Base-by-base conservation (phyloP, 257 asterid species). In the Solanum medicagineum region DNA sequence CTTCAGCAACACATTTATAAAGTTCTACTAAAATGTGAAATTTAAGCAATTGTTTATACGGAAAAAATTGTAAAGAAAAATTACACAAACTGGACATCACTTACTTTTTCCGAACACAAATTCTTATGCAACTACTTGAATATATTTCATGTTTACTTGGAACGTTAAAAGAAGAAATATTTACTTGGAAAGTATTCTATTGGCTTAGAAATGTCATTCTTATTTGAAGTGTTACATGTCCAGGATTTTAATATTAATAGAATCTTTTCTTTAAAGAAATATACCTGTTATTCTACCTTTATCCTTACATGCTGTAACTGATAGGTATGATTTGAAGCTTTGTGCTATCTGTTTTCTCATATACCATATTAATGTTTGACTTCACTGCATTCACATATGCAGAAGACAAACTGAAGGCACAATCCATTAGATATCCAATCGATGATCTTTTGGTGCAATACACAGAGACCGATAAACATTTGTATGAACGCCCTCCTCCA, bases 401-500 rank as follows among this genome's bases (percentile, higher is more conserved):
- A 92, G 97, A 86, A 80, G 91, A 89, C 90, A 88, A 87, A 66
- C 85, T 84, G 79, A 91, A 91, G 85, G 90, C 87, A 87, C 88
- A 74, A 86, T 83, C 88, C 74, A 85, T 89, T 63, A 93, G 88
- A 90, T 96, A 93, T 89, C 99, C 99, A 45, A 91, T 94, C 85
- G 98, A 96, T 29, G 99, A 96, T 89, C 91, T 94, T 87, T 85
- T 93, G 88, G 92, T 96, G 87, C 90, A 92, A 86, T 94, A 93
- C 85, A 69, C 92, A 3, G 93, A 89, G 87, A 94, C 92, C 86
- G 98, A 93, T 87, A 91, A 82, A 17, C 89, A 89, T 85, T 89
- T 94, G 90, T 84, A 80, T 44, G 92, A 91, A 83, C 93, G 94
- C 83, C 96, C 98, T 86, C 83, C 88, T 62, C 97, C 91, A 8